Conservation (phyloP, 2,329 filamentous ascomycete species). For the Scopulariopsis brevicaulis region DNA sequence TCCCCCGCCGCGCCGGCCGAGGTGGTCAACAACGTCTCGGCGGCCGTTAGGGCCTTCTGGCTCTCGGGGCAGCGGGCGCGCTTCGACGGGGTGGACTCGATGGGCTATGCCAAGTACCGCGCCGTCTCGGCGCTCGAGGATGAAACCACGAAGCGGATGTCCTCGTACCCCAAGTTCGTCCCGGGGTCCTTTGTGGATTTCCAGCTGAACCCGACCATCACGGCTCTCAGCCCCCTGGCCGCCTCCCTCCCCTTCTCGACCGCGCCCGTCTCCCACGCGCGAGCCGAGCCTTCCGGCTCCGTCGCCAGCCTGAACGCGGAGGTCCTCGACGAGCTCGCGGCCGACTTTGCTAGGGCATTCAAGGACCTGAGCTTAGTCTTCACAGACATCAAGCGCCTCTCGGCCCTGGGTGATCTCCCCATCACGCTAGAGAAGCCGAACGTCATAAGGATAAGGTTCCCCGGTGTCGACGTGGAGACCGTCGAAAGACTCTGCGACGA, state of each 20-base stretch:
- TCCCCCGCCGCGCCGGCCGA: slow-evolving; percentile 75
- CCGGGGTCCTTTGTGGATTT: slow-evolving; percentile 86
- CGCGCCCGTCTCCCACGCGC: slow-evolving; percentile 6
- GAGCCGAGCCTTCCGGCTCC: slow-evolving; percentile 20
- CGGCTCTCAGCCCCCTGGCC: slow-evolving; percentile 66
- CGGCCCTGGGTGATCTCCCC: slow-evolving; percentile 71
- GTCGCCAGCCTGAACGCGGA: slow-evolving; percentile 64
- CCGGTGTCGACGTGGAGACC: slow-evolving; percentile 74
- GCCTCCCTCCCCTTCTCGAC: slow-evolving; percentile 31
- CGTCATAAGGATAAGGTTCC: slow-evolving; percentile 72
- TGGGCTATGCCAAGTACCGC: slow-evolving; percentile 71
- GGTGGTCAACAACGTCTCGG: slow-evolving; percentile 89
- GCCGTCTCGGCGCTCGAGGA: slow-evolving; percentile 65
- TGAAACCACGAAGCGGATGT: slow-evolving; percentile 57
- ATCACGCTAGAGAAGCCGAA: slow-evolving; percentile 59
- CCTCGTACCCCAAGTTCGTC: slow-evolving; percentile 37
- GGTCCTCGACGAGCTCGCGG: slow-evolving; percentile 72
- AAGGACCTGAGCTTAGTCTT: slow-evolving; percentile 73
- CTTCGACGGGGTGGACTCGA: slow-evolving; percentile 66
- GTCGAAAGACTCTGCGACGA: slow-evolving; percentile 80
- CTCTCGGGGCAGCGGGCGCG: slow-evolving; percentile 82
- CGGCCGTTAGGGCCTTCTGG: slow-evolving; percentile 83
- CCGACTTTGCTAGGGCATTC: slow-evolving; percentile 78
- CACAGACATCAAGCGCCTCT: slow-evolving; percentile 69
- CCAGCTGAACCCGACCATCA: slow-evolving; percentile 77